phyloP scores from a whole-genome alignment of 441 rosid genomes.

The Bruguiera hainesii region DNA sequence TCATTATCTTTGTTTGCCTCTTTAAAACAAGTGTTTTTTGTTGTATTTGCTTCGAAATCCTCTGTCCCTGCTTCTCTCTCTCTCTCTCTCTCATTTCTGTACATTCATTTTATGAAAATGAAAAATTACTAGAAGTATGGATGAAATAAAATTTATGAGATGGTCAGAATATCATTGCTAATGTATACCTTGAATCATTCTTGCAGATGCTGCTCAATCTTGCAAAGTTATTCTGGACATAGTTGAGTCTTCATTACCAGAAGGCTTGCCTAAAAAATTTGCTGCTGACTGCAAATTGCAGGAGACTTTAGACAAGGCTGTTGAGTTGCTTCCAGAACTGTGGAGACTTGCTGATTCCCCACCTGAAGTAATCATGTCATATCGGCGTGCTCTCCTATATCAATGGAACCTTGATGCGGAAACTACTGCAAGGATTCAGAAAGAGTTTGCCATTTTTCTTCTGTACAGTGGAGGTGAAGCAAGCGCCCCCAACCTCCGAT shows the following conservation, averaged over 20 bases:
- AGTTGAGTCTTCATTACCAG: slow-evolving; percentile 73
- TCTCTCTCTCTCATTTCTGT: background rate
- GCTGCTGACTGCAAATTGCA: slow-evolving; percentile 64
- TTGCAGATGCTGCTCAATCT: slow-evolving; percentile 89
- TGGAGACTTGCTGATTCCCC: slow-evolving; percentile 70
- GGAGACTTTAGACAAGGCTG: slow-evolving; percentile 68
- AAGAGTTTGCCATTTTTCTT: slow-evolving; percentile 71
- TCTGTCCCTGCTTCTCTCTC: background rate
- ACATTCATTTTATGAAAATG: background rate
- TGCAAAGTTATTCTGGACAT: slow-evolving; percentile 81
- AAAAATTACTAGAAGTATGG: background rate
- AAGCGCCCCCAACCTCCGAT: slow-evolving; percentile 67
- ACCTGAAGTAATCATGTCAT: slow-evolving; percentile 64
- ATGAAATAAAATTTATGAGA: background rate
- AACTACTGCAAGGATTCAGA: slow-evolving; percentile 66
- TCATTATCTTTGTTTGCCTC: background rate
- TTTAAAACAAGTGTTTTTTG: background rate
- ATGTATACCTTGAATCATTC: slow-evolving; percentile 21
- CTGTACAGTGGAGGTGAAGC: slow-evolving; percentile 83
- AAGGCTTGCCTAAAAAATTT: slow-evolving; percentile 70
- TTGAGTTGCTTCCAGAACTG: slow-evolving; percentile 85
- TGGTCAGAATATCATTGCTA: slow-evolving; percentile 4
- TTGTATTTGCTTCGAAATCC: too few relatives aligned
- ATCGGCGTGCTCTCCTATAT: slow-evolving; percentile 65
- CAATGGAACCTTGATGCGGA: slow-evolving; percentile 73